phyloP scores from a whole-genome alignment of 2,329 filamentous ascomycete genomes.

The Lecanosticta acicola region DNA sequence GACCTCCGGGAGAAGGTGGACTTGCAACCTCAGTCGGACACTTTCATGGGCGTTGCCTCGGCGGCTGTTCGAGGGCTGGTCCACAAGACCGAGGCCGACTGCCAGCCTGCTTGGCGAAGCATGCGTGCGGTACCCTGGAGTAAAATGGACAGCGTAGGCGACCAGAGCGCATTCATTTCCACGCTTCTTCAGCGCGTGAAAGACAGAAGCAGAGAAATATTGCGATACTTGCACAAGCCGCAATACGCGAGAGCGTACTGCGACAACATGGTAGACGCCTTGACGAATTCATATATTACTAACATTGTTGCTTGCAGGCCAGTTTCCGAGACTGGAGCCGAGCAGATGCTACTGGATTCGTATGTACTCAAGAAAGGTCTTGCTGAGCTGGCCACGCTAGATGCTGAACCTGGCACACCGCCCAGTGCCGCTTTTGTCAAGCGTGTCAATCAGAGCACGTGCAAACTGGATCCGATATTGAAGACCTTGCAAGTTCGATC shows the following conservation, averaged over 20 bases:
- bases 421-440: conserved; percentile 67
- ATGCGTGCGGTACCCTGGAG: conserved; percentile 97
- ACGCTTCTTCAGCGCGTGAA: conserved; percentile 73
- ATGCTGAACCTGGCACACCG: conserved; percentile 48
- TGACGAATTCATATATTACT: conserved; percentile 71
- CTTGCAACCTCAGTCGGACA: conserved; percentile 85
- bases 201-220: conserved; percentile 64
- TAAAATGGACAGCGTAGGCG: conserved; percentile 85
- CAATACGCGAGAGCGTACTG: conserved; percentile 93
- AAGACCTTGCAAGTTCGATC: conserved; percentile 95
- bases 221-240: conserved; percentile 75
- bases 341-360: conserved; percentile 96
- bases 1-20: conserved; percentile 73
- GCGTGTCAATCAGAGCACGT: conserved; percentile 76
- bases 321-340: conserved; percentile 87
- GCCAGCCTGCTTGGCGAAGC: conserved; percentile 86
- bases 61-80: conserved; percentile 80
- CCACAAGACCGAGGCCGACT: conserved; percentile 71
- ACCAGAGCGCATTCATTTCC: conserved; percentile 86
- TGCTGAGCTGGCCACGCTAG: conserved; percentile 61
- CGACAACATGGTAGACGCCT: conserved; percentile 86
- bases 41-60: conserved; percentile 91
- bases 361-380: conserved; percentile 82
- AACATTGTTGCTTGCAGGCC: conserved; percentile 86
- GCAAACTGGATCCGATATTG: conserved; percentile 82